These are phyloP conservation scores for Wilcoxina mikolae DNA, from an alignment of 495 filamentous ascomycete genomes.

Conservation along the genomic window DNA sequence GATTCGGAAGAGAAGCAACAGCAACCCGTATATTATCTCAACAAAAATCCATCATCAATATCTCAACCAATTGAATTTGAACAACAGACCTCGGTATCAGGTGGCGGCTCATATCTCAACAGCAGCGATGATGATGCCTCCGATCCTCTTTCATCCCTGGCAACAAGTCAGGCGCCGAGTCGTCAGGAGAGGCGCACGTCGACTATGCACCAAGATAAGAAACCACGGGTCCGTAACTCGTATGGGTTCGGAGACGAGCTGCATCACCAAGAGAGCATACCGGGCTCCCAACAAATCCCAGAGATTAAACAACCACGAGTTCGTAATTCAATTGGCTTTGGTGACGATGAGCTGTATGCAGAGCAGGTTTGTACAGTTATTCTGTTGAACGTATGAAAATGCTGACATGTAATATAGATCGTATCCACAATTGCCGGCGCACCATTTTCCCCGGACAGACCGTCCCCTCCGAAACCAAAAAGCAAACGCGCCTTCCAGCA, in stretches of 20 bases:
- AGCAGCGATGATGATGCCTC: neutral
- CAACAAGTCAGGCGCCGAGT: neutral
- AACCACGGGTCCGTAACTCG: too few species aligned
- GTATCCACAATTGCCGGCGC: slow-evolving; percentile 19
- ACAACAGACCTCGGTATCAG: slow-evolving; percentile 8
- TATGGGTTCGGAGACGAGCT: too few species aligned
- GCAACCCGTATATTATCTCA: neutral
- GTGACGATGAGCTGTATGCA: slow-evolving; percentile 21
- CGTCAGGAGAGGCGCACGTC: too few species aligned
- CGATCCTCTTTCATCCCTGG: neutral
- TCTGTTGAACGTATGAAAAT: neutral
- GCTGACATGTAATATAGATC: slow-evolving; percentile 10
- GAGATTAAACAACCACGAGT: too few species aligned
- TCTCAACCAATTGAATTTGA: slow-evolving; percentile 15
- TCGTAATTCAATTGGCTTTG: neutral
- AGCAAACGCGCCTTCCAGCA: too few species aligned
- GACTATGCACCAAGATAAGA: too few species aligned
- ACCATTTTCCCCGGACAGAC: slow-evolving; percentile 23
- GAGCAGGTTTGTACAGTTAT: slow-evolving; percentile 17
- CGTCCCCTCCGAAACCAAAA: slow-evolving; percentile 19
- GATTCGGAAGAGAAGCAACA: neutral
- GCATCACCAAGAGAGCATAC: neutral
- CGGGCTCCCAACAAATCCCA: slow-evolving; percentile 4
- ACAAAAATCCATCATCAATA: slow-evolving; percentile 7
- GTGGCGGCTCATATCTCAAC: slow-evolving; percentile 7